These are phyloP conservation scores for Cryptosporidium parvum DNA, from an alignment of 169 alveolate species.

Conservation along the genomic window DNA sequence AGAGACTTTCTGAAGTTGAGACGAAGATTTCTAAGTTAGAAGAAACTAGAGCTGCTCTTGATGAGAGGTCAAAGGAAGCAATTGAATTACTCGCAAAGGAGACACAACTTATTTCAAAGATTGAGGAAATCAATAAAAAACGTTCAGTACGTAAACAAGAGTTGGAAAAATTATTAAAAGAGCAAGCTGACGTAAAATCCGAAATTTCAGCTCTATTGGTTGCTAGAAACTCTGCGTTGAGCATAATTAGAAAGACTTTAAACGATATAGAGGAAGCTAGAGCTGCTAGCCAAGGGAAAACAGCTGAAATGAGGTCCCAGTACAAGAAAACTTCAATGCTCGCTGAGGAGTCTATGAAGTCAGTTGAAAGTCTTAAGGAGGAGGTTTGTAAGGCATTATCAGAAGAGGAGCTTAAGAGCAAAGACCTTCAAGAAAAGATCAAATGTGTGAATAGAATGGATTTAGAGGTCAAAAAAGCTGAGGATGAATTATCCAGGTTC, in stretches of 20 bases:
- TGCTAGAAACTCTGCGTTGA: slow-evolving; percentile 66
- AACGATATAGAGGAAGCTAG: slow-evolving; percentile 49
- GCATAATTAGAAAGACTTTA: slow-evolving; percentile 21
- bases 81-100: slow-evolving; percentile 30
- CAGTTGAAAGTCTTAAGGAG: slow-evolving; percentile 22
- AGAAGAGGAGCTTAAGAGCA: slow-evolving; percentile 39
- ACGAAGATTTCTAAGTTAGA: slow-evolving; percentile 13
- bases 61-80: slow-evolving; percentile 67
- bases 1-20: slow-evolving; percentile 21
- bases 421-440: slow-evolving; percentile 12
- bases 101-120: background rate
- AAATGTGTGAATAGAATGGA: slow-evolving; percentile 37
- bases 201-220: slow-evolving; percentile 52
- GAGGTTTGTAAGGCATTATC: slow-evolving; percentile 28
- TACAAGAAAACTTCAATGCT: background rate
- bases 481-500: slow-evolving; percentile 2
- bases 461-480: background rate
- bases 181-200: slow-evolving; percentile 27
- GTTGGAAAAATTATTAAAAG: background rate
- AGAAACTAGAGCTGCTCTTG: slow-evolving; percentile 27
- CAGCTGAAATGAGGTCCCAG: slow-evolving; percentile 12
- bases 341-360: slow-evolving; percentile 46
- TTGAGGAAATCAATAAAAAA: slow-evolving; percentile 35
- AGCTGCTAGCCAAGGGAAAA: slow-evolving; percentile 11
- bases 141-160: slow-evolving; percentile 12